Evolutionary conservation across 306 rosid species (phyloP).

Genomic region (Quercus wislizeni): DNA sequence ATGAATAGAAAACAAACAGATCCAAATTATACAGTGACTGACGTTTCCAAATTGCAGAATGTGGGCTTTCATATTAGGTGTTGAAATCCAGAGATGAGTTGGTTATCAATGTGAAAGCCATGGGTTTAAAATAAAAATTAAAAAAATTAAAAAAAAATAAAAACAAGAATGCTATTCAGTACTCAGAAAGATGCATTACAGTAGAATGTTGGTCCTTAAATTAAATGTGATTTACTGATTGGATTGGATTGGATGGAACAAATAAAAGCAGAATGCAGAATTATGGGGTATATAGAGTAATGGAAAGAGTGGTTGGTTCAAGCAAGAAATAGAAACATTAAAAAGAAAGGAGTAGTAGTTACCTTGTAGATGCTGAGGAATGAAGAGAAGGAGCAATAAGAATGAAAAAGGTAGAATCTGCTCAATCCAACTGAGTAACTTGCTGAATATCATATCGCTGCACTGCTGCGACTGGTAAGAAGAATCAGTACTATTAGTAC

Average conservation of each 20-base stretch:
- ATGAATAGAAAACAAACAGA: background rate
- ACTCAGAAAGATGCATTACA: too few relatives aligned
- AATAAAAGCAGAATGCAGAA: background rate
- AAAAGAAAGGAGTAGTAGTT: background rate
- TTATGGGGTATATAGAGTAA: background rate
- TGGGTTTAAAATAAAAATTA: too few relatives aligned
- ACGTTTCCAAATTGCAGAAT: too few relatives aligned
- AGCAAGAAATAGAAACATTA: background rate
- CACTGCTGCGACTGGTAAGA: slow-evolving; percentile 40
- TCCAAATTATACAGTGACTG: background rate
- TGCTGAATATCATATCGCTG: slow-evolving; percentile 67
- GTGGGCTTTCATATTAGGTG: too few relatives aligned
- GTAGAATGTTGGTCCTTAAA: too few relatives aligned
- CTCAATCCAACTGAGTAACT: slow-evolving; percentile 69
- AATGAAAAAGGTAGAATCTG: slow-evolving; percentile 82
- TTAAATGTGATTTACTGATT: too few relatives aligned
- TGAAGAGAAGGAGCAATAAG: slow-evolving; percentile 68
- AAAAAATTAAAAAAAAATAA: too few relatives aligned
- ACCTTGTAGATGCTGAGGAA: slow-evolving; percentile 93
- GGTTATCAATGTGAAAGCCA: too few relatives aligned
- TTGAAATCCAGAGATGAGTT: too few relatives aligned
- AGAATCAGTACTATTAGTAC: slow-evolving; percentile 34
- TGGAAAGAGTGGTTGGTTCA: background rate
- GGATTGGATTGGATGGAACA: background rate
- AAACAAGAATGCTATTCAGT: too few relatives aligned